These are phyloP conservation scores for Geoglossum glabrum DNA, from an alignment of 495 filamentous ascomycete species.

Conservation along the genomic window DNA sequence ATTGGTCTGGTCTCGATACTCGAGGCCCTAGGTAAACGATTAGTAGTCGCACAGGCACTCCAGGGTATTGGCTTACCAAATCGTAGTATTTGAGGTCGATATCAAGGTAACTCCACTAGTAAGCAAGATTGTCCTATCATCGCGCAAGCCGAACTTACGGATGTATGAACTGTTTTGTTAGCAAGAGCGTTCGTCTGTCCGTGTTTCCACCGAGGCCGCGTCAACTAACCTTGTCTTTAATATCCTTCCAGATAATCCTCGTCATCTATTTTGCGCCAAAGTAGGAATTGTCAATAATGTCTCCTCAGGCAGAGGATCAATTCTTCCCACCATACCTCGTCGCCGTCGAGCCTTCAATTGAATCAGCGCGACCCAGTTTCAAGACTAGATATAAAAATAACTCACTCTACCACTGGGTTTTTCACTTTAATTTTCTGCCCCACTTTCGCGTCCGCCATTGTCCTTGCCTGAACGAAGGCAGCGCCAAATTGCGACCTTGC, in stretches of 20 bases:
- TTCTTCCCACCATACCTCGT: constrained; percentile 39
- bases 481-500: neutral
- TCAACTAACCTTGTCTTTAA: constrained; percentile 66
- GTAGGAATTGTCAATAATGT: neutral
- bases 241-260: constrained; percentile 93
- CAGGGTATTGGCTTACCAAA: constrained; percentile 28
- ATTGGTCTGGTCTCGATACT: constrained; percentile 87
- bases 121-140: neutral
- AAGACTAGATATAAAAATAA: neutral
- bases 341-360: constrained; percentile 60
- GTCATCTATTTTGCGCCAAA: constrained; percentile 47
- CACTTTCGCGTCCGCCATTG: neutral
- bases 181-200: constrained; percentile 2
- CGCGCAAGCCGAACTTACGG: constrained; percentile 31
- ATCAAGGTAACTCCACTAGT: constrained; percentile 51
- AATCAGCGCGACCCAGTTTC: neutral
- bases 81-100: constrained; percentile 99
- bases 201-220: constrained; percentile 1
- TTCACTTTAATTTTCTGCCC: constrained; percentile 75
- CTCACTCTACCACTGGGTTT: constrained; percentile 68
- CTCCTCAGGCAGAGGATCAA: neutral
- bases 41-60: neutral
- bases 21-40: constrained; percentile 38
- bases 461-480: constrained; percentile 1
- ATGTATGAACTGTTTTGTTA: constrained; percentile 51